phyloP scores from a whole-genome alignment of 768 basidiomycete genomes.

The Agrocybe praecox region DNA sequence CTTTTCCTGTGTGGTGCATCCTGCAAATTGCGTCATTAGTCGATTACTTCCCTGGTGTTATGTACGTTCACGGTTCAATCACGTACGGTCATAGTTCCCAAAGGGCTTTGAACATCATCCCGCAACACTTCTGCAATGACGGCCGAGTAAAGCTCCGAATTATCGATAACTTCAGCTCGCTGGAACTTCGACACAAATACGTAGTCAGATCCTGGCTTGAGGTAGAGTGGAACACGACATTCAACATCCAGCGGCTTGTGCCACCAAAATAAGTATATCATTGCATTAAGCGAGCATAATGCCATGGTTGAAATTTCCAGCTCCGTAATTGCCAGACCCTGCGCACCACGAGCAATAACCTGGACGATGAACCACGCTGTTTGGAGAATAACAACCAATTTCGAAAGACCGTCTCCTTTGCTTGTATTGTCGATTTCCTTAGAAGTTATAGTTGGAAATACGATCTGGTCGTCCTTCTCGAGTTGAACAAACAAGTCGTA shows the following conservation, averaged over 20 bases:
- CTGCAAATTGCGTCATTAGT: no score
- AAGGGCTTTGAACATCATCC: not conserved
- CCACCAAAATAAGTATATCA: conserved; percentile 35
- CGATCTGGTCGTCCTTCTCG: not conserved
- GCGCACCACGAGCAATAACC: conserved; percentile 21
- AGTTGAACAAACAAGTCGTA: not conserved
- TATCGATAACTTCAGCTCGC: not conserved
- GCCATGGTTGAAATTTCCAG: conserved; percentile 35
- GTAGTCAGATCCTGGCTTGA: not conserved
- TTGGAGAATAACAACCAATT: conserved; percentile 31
- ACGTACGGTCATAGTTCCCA: not conserved
- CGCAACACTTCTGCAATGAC: not conserved
- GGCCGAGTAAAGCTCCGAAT: not conserved
- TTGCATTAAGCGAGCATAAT: conserved; percentile 24
- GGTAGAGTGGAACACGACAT: not conserved
- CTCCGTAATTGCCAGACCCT: conserved; percentile 27
- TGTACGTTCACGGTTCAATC: no score
- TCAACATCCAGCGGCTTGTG: conserved; percentile 28
- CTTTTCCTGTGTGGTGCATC: no score
- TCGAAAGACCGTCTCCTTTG: conserved; percentile 32
- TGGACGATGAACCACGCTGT: conserved; percentile 32
- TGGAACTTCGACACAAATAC: not conserved
- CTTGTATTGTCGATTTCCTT: conserved; percentile 31
- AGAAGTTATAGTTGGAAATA: conserved; percentile 4
- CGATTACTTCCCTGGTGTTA: no score